Conservation (phyloP, 345 rosid species). For the Arabis alpina region DNA sequence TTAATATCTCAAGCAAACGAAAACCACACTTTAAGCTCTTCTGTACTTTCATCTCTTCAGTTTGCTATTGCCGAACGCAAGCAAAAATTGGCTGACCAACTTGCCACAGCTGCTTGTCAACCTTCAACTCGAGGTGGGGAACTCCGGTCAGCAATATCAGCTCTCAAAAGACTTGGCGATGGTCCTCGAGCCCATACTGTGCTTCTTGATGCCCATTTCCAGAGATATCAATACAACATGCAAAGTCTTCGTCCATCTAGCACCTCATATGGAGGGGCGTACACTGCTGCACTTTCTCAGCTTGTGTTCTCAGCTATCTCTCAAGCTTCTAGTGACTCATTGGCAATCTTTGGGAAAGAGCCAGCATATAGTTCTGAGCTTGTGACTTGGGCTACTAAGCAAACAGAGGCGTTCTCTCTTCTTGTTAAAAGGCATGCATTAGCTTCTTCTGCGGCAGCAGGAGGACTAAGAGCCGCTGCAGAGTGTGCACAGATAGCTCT, state of each 20-base stretch:
- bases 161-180: constrained; percentile 97
- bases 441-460: constrained; percentile 98
- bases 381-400: constrained; percentile 97
- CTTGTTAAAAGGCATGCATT: constrained; percentile 98
- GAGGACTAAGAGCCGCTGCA: constrained; percentile 98
- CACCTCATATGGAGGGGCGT: constrained; percentile 98
- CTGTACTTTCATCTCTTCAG: constrained; percentile 58
- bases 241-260: constrained; percentile 95
- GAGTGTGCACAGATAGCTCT: constrained; percentile 99
- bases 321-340: constrained; percentile 92
- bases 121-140: constrained; percentile 92
- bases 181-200: constrained; percentile 95
- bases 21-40: constrained; percentile 53
- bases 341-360: constrained; percentile 83
- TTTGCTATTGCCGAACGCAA: constrained; percentile 65
- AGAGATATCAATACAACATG: constrained; percentile 87
- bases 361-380: constrained; percentile 93
- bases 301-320: constrained; percentile 94
- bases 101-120: constrained; percentile 94
- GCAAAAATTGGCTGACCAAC: constrained; percentile 94
- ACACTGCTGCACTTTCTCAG: constrained; percentile 98
- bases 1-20: constrained; percentile 69
- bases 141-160: constrained; percentile 90
- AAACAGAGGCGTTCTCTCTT: constrained; percentile 83
- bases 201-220: constrained; percentile 89